Evolutionary conservation across 805 yeast genomes (phyloP).

Genomic region (Ogataea henricii): DNA sequence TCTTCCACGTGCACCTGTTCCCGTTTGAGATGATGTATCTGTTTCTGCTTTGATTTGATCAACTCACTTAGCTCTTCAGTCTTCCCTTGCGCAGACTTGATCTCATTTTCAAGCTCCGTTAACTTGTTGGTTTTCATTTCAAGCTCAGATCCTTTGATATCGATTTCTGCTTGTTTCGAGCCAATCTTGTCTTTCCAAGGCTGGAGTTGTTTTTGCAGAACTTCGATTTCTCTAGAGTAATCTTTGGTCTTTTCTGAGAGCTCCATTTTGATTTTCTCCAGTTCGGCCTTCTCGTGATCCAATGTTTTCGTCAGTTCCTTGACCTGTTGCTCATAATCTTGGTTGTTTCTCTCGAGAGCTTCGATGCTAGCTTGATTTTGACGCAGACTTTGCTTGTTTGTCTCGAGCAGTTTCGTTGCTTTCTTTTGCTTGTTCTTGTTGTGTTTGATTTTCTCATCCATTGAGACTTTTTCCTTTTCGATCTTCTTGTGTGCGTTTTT

Average conservation of each 20-base stretch:
- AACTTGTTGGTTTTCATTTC: constrained; percentile 55
- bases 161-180: constrained; percentile 61
- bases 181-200: constrained; percentile 80
- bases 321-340: constrained; percentile 46
- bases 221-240: constrained; percentile 64
- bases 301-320: constrained; percentile 46
- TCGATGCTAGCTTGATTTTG: constrained; percentile 50
- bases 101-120: constrained; percentile 44
- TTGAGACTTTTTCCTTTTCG: constrained; percentile 63
- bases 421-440: constrained; percentile 58
- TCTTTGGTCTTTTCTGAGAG: constrained; percentile 75
- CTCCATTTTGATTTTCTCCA: constrained; percentile 64
- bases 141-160: constrained; percentile 66
- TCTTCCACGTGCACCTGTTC: constrained; percentile 51
- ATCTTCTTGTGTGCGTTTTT: constrained; percentile 42
- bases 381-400: constrained; percentile 46
- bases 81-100: constrained; percentile 45
- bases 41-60: constrained; percentile 50
- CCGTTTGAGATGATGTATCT: constrained; percentile 44
- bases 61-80: constrained; percentile 36
- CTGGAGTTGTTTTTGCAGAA: constrained; percentile 63
- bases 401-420: constrained; percentile 52
- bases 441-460: constrained; percentile 78
- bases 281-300: constrained; percentile 51
- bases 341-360: constrained; percentile 46